Evolutionary conservation across 2,329 filamentous ascomycete genomes (phyloP).

Genomic region (Sporothrix pallida): DNA sequence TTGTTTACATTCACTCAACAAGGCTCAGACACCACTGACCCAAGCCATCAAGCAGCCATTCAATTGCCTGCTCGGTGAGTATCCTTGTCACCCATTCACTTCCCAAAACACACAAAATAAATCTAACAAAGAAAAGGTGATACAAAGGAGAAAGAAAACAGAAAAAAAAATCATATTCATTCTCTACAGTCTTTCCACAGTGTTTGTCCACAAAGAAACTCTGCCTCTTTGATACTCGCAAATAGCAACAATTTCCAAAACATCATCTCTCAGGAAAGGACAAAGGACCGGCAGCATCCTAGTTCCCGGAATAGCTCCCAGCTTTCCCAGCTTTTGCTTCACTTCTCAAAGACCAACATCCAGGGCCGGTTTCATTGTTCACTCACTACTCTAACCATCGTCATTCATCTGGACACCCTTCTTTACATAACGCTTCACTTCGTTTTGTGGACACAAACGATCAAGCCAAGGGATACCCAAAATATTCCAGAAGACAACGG

Average conservation of each 20-base stretch:
- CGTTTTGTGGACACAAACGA: not conserved
- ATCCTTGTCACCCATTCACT: not conserved
- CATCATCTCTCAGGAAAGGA: not conserved
- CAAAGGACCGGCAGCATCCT: slow-evolving; percentile 10
- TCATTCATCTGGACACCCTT: not conserved
- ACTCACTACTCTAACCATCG: not conserved
- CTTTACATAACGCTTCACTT: not conserved
- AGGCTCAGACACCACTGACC: not conserved
- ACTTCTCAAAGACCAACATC: slow-evolving; percentile 7
- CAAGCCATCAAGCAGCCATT: not conserved
- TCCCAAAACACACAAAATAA: not conserved
- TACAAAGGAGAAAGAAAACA: not conserved
- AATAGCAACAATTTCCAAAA: slow-evolving; percentile 11
- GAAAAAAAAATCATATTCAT: not conserved
- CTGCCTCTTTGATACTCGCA: not conserved
- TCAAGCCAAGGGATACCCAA: not conserved
- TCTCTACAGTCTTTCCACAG: not conserved
- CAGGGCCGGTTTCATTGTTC: not conserved
- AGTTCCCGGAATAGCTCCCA: slow-evolving; percentile 21
- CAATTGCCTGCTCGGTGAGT: not conserved
- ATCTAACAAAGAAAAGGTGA: not conserved
- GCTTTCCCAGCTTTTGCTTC: not conserved
- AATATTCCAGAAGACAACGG: not conserved
- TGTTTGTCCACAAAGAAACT: slow-evolving; percentile 1
- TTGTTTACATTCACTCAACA: slow-evolving; percentile 1